phyloP scores from a whole-genome alignment of 805 yeast genomes.

The Candida boleticola region DNA sequence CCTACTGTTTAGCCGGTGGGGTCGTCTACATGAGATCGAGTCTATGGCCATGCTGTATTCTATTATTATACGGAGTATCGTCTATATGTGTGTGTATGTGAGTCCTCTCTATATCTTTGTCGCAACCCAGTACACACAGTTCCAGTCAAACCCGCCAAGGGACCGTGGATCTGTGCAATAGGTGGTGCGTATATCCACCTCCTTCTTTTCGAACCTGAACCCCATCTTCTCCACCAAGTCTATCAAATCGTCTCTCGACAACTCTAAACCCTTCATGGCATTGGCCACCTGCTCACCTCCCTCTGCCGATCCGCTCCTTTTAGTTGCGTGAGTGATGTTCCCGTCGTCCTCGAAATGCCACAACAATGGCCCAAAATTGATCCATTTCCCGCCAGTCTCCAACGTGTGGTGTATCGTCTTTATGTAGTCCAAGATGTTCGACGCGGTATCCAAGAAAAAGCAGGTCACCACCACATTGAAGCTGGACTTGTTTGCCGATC shows the following conservation, averaged over 20 bases:
- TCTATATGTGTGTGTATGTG: no score
- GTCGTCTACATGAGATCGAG: no score
- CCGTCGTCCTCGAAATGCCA: conserved; percentile 69
- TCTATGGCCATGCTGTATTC: no score
- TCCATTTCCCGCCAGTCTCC: conserved; percentile 50
- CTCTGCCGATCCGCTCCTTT: conserved; percentile 7
- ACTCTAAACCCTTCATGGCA: conserved; percentile 56
- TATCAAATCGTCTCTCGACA: conserved; percentile 54
- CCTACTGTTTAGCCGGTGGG: no score
- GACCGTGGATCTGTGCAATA: conserved; percentile 53
- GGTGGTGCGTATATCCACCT: conserved; percentile 43
- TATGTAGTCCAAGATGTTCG: conserved; percentile 57
- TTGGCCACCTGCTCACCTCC: conserved; percentile 19
- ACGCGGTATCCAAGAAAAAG: conserved; percentile 64
- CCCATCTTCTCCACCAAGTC: conserved; percentile 47
- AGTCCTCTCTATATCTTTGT: conserved; percentile 21
- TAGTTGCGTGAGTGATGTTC: conserved; percentile 18
- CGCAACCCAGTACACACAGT: conserved; percentile 72
- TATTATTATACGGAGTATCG: no score
- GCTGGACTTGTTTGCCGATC: conserved; percentile 32
- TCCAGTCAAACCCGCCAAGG: conserved; percentile 55
- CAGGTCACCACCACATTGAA: conserved; percentile 53
- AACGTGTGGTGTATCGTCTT: conserved; percentile 47
- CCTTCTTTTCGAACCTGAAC: conserved; percentile 46
- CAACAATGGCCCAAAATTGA: conserved; percentile 65